These are phyloP conservation scores for Gyromitra esculenta DNA, from an alignment of 2,329 filamentous ascomycete genomes.

Conservation along the genomic window DNA sequence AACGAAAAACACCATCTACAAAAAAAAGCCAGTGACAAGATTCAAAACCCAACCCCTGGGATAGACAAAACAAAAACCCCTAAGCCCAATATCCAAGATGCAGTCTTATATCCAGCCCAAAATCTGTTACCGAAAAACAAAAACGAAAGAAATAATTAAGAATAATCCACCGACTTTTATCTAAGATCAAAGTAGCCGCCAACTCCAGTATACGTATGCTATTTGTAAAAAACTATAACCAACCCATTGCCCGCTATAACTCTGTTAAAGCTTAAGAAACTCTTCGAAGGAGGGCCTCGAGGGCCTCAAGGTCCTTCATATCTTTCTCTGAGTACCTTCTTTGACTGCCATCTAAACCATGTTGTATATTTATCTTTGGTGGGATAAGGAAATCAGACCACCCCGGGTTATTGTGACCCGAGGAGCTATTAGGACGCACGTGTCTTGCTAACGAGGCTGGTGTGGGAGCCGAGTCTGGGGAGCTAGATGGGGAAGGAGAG, in stretches of 20 bases:
- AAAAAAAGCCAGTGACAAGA: constrained; percentile 23
- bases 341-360: background rate
- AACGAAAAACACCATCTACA: background rate
- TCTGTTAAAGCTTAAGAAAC: constrained; percentile 17
- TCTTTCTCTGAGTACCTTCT: constrained; percentile 20
- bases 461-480: constrained; percentile 6
- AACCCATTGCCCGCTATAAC: constrained; percentile 6
- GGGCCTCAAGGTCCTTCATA: constrained; percentile 41
- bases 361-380: constrained; percentile 17
- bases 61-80: background rate
- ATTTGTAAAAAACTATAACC: constrained; percentile 11
- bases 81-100: constrained; percentile 1
- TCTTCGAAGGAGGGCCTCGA: constrained; percentile 38
- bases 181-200: constrained; percentile 29
- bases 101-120: constrained; percentile 11
- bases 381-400: constrained; percentile 28
- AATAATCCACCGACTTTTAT: constrained; percentile 34
- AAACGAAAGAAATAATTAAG: constrained; percentile 18
- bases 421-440: constrained; percentile 13
- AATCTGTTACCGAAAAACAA: background rate
- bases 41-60: constrained; percentile 8
- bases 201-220: constrained; percentile 30
- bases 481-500: constrained; percentile 33
- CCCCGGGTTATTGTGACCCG: constrained; percentile 8
- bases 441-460: constrained; percentile 10